A percentile compares a stretch with the other conserved stretches of the same genome.
Conservation (phyloP, 2,329 filamentous ascomycete species). For the Xylaria arbuscula region DNA sequence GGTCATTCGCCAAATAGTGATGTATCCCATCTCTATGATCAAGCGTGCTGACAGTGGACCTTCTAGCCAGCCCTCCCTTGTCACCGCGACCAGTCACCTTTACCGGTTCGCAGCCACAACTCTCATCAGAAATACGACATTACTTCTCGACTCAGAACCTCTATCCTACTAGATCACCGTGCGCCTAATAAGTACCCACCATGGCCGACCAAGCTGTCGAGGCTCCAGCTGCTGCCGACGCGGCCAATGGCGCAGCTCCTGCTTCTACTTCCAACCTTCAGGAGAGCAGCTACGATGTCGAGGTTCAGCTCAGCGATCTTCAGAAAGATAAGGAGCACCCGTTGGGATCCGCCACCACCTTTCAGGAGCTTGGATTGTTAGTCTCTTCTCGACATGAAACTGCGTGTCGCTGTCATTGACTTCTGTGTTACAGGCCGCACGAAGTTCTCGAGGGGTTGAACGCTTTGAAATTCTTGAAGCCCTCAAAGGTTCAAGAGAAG, state of each 20-base stretch:
- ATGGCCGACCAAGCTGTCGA: slow-evolving; percentile 43
- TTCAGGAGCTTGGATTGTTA: slow-evolving; percentile 87
- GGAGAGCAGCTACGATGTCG: slow-evolving; percentile 86
- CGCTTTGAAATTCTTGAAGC: slow-evolving; percentile 88
- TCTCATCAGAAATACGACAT: background rate
- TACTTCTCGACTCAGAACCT: background rate
- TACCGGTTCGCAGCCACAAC: background rate
- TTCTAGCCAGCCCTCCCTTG: slow-evolving; percentile 12
- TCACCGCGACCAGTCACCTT: background rate
- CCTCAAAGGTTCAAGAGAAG: slow-evolving; percentile 97
- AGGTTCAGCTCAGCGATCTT: slow-evolving; percentile 90
- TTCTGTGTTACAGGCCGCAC: slow-evolving; percentile 37
- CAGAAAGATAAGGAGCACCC: slow-evolving; percentile 89
- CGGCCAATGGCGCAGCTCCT: slow-evolving; percentile 53
- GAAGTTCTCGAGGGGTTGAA: slow-evolving; percentile 78
- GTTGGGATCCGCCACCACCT: slow-evolving; percentile 84
- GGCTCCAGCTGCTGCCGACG: slow-evolving; percentile 45
- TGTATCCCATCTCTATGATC: background rate
- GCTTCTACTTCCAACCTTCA: slow-evolving; percentile 64
- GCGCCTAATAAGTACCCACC: slow-evolving; percentile 13
- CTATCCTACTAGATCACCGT: background rate
- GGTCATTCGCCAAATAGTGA: background rate
- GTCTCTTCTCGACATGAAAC: slow-evolving; percentile 50
- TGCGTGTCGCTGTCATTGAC: slow-evolving; percentile 18
- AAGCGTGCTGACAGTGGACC: slow-evolving; percentile 10